These are phyloP conservation scores for Calocera viscosa DNA, from an alignment of 768 basidiomycete species.

Conservation along the genomic window DNA sequence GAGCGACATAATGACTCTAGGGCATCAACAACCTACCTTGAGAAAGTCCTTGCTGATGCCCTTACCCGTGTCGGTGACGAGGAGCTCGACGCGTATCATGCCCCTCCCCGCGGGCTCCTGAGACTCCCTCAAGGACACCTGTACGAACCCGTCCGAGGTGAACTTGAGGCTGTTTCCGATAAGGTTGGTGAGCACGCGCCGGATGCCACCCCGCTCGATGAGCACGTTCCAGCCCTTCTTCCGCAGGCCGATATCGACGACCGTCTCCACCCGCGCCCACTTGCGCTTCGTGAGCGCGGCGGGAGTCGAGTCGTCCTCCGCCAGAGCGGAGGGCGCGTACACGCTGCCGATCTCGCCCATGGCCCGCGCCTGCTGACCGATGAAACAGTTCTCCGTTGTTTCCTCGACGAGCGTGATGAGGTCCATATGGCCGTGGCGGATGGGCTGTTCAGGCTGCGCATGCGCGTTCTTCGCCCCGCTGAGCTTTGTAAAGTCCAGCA, in stretches of 20 bases:
- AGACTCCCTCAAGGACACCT: conserved; percentile 63
- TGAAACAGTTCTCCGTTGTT: conserved; percentile 88
- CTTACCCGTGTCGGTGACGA: conserved; percentile 84
- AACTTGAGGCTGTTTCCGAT: conserved; percentile 93
- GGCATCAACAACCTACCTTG: conserved; percentile 38
- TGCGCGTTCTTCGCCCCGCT: conserved; percentile 72
- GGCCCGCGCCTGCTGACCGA: conserved; percentile 74
- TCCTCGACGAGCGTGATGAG: conserved; percentile 75
- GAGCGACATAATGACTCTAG: background rate
- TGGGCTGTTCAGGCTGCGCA: conserved; percentile 49
- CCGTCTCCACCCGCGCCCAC: conserved; percentile 58
- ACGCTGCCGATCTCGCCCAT: conserved; percentile 74
- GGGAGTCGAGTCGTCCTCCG: conserved; percentile 35
- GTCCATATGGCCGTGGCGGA: conserved; percentile 40
- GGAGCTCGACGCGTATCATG: conserved; percentile 65
- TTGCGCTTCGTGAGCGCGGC: conserved; percentile 19
- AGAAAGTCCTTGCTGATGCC: conserved; percentile 89
- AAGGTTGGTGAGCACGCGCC: conserved; percentile 85
- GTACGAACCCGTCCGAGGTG: conserved; percentile 78
- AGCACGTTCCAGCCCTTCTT: conserved; percentile 71
- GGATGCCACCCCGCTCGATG: conserved; percentile 85
- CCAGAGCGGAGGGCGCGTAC: conserved; percentile 53
- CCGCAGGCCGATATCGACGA: conserved; percentile 71
- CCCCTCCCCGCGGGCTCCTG: conserved; percentile 36
- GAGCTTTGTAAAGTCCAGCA: conserved; percentile 89